Conservation (phyloP, 768 basidiomycete genomes). For the Cantharellus cinnabarinus region DNA sequence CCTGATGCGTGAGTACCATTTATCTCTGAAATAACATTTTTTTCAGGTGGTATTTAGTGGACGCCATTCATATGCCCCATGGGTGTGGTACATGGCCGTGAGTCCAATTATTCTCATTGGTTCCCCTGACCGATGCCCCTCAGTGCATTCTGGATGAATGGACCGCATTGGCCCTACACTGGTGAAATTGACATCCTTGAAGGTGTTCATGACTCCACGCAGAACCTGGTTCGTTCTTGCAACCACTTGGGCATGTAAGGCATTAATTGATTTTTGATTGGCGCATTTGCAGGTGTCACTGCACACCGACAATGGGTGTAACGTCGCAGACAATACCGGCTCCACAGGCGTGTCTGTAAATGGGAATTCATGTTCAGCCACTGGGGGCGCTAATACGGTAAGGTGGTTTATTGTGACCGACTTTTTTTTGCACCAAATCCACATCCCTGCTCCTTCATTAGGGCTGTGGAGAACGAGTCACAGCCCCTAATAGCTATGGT, state of each 20-base stretch:
- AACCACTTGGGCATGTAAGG: neutral
- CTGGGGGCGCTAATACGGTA: neutral
- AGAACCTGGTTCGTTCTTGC: neutral
- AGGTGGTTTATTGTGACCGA: neutral
- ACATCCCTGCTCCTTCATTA: neutral
- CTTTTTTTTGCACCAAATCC: neutral
- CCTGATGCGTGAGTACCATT: neutral
- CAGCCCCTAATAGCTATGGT: conserved; percentile 49
- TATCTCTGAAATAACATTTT: neutral
- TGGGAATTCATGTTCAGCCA: neutral
- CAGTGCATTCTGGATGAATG: conserved; percentile 12
- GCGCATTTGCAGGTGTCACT: conserved; percentile 67
- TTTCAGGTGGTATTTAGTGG: conserved; percentile 39
- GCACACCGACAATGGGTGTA: conserved; percentile 57
- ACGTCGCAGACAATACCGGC: conserved; percentile 26
- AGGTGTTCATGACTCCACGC: conserved; percentile 50
- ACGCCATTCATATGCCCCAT: conserved; percentile 70
- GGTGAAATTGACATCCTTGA: conserved; percentile 77
- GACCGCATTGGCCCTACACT: conserved; percentile 30
- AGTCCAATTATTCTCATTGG: neutral
- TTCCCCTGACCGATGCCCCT: neutral
- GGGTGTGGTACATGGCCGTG: conserved; percentile 44
- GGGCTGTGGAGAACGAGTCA: conserved; percentile 63
- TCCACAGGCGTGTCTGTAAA: conserved; percentile 29
- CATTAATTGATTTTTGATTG: neutral